A percentile compares a stretch with the other conserved stretches of the same genome.
phyloP scores from a whole-genome alignment of 2,329 filamentous ascomycete genomes.

The Xylariaceae sp. region DNA sequence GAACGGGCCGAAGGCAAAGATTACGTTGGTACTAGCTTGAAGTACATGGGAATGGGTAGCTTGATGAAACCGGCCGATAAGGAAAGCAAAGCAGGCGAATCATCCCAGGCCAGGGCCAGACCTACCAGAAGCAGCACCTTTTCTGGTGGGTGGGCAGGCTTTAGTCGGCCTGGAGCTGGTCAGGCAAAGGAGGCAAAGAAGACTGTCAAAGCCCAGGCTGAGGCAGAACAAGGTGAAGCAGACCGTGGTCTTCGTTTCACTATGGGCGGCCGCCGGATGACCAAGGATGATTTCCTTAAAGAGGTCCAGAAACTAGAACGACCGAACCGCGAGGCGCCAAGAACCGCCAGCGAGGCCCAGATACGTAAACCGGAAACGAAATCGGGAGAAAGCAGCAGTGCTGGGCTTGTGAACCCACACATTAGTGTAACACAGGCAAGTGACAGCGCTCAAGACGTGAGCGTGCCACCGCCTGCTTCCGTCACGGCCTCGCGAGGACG shows the following conservation, averaged over 20 bases:
- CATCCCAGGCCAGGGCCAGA: constrained; percentile 23
- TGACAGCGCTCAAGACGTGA: constrained; percentile 18
- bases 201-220: constrained; percentile 27
- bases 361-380: neutral
- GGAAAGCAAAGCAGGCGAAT: constrained; percentile 26
- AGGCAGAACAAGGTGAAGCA: constrained; percentile 50
- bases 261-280: constrained; percentile 69
- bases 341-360: constrained; percentile 24
- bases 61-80: constrained; percentile 40
- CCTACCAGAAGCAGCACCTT: constrained; percentile 20
- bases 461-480: constrained; percentile 16
- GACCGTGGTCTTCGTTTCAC: constrained; percentile 73
- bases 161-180: constrained; percentile 29
- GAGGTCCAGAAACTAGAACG: constrained; percentile 71
- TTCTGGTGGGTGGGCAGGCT: constrained; percentile 51
- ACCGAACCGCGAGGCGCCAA: constrained; percentile 54
- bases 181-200: constrained; percentile 37
- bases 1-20: constrained; percentile 43
- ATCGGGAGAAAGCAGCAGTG: neutral
- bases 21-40: constrained; percentile 43
- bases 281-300: constrained; percentile 73
- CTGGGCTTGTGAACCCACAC: constrained; percentile 14
- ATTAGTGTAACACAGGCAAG: constrained; percentile 28
- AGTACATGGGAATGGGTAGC: constrained; percentile 51
- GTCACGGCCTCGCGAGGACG: constrained; percentile 18